Conservation (phyloP, 805 yeast species). For the Saitoella complicata region DNA sequence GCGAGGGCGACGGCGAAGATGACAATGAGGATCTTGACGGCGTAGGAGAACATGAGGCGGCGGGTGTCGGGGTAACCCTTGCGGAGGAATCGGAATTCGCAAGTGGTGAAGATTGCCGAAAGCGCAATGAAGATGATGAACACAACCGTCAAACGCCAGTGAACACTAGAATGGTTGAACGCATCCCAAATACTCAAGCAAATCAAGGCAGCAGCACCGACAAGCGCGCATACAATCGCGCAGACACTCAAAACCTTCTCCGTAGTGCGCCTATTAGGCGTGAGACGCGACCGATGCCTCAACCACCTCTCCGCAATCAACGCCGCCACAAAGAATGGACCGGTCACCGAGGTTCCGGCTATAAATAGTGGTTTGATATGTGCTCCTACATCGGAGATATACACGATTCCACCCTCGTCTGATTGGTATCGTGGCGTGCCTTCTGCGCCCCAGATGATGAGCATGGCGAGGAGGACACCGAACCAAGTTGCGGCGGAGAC, state of each 20-base stretch:
- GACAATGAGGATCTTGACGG: slow-evolving; percentile 50
- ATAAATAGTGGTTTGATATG: background rate
- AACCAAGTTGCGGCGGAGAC: background rate
- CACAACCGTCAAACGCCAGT: slow-evolving; percentile 19
- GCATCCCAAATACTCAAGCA: slow-evolving; percentile 64
- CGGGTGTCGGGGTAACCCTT: slow-evolving; percentile 27
- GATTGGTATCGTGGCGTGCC: background rate
- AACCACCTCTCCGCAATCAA: slow-evolving; percentile 46
- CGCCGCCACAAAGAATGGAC: slow-evolving; percentile 51
- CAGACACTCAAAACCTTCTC: slow-evolving; percentile 29
- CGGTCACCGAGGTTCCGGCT: slow-evolving; percentile 17
- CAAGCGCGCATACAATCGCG: slow-evolving; percentile 31
- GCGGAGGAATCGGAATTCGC: slow-evolving; percentile 29
- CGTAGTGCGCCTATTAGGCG: slow-evolving; percentile 31
- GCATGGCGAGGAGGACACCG: background rate
- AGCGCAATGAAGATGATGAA: slow-evolving; percentile 55
- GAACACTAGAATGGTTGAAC: slow-evolving; percentile 35
- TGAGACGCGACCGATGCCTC: slow-evolving; percentile 39
- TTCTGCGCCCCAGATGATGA: background rate
- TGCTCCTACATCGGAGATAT: background rate
- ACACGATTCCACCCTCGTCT: background rate
- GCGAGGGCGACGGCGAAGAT: slow-evolving; percentile 51
- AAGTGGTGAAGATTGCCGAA: slow-evolving; percentile 29
- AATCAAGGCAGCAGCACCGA: slow-evolving; percentile 59
- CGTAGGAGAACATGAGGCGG: slow-evolving; percentile 26